Evolutionary conservation across 2,329 filamentous ascomycete species (phyloP), one percentile per base, ranked within the genome.

Genomic region (Stemphylium vesicarium): DNA sequence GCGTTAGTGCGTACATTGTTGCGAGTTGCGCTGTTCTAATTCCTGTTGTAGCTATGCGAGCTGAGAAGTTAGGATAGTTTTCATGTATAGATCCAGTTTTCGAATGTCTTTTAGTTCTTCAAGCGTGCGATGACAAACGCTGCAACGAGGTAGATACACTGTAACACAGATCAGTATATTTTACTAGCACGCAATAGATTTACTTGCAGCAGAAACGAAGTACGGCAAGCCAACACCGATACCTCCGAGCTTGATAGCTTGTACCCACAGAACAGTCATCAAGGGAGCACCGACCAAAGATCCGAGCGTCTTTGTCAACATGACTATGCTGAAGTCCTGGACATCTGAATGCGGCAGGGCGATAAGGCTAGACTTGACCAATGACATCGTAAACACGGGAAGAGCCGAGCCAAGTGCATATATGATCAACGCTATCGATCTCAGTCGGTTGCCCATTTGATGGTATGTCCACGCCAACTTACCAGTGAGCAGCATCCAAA

Each of bases 321-420:
- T 76, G 13, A 75, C 69, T 18, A 77, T 72, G 39, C 70, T 74
- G 42, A 75, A 75, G 46, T 75, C 73, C 47, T 74, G 69, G 8
- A 66, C 64, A 18, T 71, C 63, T 2, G 63, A 66, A 18, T 67
- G 57, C 12, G 56, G 50, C 0, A 71, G 40, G 3, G 72, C 67
- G 18, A 76, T 68, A 6, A 72, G 59, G 2, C 66, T 64, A 6
- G 70, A 71, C 47, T 75, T 74, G 24, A 76, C 71, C 5, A 76
- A 60, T 6, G 72, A 74, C 66, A 75, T 74, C 0, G 72, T 74
- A 51, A 77, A 77, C 4, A 75, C 72, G 0, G 74, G 73, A 12
- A 76, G 60, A 8, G 74, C 73, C 9, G 74, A 77, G 10, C 74
- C 74, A 8, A 75, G 56, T 9, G 74, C 74, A 43, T 77, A 77